Base-by-base conservation (phyloP, 305 asterid species). In the Fraxinus albicans region DNA sequence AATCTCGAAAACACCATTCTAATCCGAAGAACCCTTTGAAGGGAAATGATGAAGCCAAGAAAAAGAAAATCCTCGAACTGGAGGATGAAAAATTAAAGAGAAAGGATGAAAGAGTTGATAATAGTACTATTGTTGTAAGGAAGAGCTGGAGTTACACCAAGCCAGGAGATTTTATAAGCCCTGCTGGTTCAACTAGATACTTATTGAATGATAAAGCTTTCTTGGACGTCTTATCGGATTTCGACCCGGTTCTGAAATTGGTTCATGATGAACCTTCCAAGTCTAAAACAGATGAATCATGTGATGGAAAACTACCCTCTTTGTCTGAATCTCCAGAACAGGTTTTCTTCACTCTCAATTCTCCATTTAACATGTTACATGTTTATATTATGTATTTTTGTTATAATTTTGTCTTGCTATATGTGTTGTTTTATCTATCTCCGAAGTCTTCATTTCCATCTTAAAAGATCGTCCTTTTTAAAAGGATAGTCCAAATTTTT, bases 131-230 rank as follows among this genome's bases (percentile, higher is more conserved):
- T 36, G 44, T 35, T 77, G 84, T 35, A 25, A 80, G 88, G 67
- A 91, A 82, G 80, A 87, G 87, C 86, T 93, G 97, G 96, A 88
- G 91, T 72, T 91, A 95, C 23, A 89, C 86, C 8, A 87, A 83
- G 82, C 92, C 98, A 0, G 87, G 91, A 55, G 93, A 80, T n/a
- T 91, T 92, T 77, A 90, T 92, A 13, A 96, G 93, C 35, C 97
- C 97, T 2, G 91, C 93, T 4, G 93, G 94, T 3, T 96, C 98
- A 1, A 87, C 95, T 0, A 81, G 98, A 73, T 92, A 90, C 34
- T 82, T 93, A 85, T 73, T 96, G 91, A 89, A 91, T 81, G 97
- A 94, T 34, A 77, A 81, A 69, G 88, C 85, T 73, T 38, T 87
- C 76, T 50, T 85, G 36, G 87, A 86, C 19, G 83, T 81, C 47